phyloP scores from a whole-genome alignment of 176 grass and related monocot genomes.

The Bonia amplexicaulis region DNA sequence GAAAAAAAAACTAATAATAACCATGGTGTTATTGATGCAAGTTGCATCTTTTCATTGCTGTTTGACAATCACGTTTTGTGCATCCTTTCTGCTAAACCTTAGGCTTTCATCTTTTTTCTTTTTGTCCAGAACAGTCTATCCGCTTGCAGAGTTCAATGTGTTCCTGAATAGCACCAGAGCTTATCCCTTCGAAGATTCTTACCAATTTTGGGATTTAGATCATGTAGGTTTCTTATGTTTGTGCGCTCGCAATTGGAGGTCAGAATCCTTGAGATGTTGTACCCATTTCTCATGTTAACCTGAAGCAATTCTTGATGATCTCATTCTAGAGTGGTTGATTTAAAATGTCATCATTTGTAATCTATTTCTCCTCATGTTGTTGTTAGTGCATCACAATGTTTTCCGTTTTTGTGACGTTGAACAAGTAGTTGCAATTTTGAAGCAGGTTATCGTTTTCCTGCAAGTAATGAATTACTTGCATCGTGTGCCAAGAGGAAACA shows the following conservation, averaged over 20 bases:
- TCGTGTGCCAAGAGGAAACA: background rate
- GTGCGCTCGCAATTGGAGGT: too few relatives aligned
- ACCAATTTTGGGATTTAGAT: background rate
- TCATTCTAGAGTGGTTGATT: background rate
- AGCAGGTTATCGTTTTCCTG: background rate
- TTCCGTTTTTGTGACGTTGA: background rate
- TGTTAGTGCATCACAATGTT: background rate
- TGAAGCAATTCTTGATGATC: background rate
- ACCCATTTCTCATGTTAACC: background rate
- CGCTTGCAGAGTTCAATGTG: background rate
- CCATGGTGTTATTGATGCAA: background rate
- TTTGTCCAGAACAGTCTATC: background rate
- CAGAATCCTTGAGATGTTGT: background rate
- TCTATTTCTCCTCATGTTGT: background rate
- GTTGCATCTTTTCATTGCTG: background rate
- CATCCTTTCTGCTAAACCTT: background rate
- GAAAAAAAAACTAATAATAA: background rate
- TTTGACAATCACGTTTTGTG: background rate
- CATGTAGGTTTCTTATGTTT: background rate
- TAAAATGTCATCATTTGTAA: background rate
- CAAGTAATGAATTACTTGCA: constrained; percentile 18
- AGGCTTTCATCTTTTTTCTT: background rate
- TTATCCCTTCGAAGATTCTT: background rate
- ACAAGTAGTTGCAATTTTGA: background rate
- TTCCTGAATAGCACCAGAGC: background rate